Evolutionary conservation across 805 yeast species (phyloP), one percentile per base, ranked within the genome.

Genomic region (Hanseniaspora mollemarum): DNA sequence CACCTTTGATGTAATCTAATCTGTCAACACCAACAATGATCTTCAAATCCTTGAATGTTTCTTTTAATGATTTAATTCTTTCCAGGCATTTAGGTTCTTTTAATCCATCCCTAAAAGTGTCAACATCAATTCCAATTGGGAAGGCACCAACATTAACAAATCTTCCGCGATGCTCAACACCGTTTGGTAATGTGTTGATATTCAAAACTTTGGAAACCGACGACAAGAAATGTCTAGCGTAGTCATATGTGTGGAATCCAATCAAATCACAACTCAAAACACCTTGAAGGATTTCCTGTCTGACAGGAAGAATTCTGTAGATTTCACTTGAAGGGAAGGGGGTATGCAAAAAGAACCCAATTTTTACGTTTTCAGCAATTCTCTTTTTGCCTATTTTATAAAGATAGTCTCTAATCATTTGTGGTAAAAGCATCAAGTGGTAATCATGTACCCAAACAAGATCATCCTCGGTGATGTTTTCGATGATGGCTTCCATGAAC

Each of bases 241-340:
- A 92, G 65, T 92, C 99, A 65, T 92, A 94, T n/a, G 98, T 92
- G 66, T 92, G 99, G 75, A 92, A 92, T 0, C 99, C 99, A 61
- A 92, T 80, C 59, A 94, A 73, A 63, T 92, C 95, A 68, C 97
- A 90, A 59, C 92, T 82, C 61, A 92, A 71, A 2, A 92, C 95
- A 52, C 99, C 99, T 55, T 76, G 77, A 58, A 92, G 70, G 46
- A 92, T 87, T 65, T 94, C 97, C 58, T 81, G 79, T 67, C 99
- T 75, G 15, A 94, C 98, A 0, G 99, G 98, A 59, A 92, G 71
- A 51, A 94, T 88, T 62, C 99, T 74, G 69, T 92, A 92, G 54
- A 92, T 90, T 63, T 92, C 99, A 52, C 94, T 81, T 10, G 95
- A 84, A 13, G 99, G 99, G 76, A 92, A 92, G 1, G 99, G 98